Evolutionary conservation across 306 rosid species (phyloP).

Genomic region (Abrus pulchellus): DNA sequence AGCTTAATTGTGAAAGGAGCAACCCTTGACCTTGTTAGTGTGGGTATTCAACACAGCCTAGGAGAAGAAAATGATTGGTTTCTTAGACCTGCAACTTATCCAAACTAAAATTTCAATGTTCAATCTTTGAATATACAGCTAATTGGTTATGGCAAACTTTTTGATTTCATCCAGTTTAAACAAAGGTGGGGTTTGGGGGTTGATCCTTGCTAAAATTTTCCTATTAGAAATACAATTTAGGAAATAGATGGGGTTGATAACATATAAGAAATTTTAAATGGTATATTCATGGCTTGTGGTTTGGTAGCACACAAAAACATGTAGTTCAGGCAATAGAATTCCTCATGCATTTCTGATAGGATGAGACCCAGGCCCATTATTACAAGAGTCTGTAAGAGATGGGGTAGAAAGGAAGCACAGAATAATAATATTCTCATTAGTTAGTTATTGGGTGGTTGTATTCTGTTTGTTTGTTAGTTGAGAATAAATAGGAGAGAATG

Average conservation of each 20-base stretch:
- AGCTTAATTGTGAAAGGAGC: neutral
- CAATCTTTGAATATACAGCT: neutral
- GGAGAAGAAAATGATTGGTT: conserved; percentile 17
- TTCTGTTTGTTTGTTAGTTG: too few species aligned
- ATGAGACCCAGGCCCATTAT: neutral
- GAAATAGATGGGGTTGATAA: conserved; percentile 16
- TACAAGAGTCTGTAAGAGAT: neutral
- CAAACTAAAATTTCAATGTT: neutral
- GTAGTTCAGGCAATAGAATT: neutral
- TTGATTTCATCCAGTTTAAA: conserved; percentile 7
- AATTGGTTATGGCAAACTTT: conserved; percentile 4
- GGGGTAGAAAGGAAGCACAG: neutral
- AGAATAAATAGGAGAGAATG: too few species aligned
- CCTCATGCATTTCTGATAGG: neutral
- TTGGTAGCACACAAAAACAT: neutral
- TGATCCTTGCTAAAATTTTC: neutral
- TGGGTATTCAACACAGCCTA: neutral
- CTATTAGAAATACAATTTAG: neutral
- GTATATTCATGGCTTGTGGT: neutral
- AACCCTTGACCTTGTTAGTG: neutral
- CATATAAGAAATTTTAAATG: neutral
- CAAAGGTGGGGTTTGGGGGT: neutral
- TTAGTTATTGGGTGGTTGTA: too few species aligned
- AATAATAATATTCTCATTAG: too few species aligned
- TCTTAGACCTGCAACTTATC: conserved; percentile 5